Base-by-base conservation (phyloP, 2,329 filamentous ascomycete genomes). In the Trichoderma guizhouense region DNA sequence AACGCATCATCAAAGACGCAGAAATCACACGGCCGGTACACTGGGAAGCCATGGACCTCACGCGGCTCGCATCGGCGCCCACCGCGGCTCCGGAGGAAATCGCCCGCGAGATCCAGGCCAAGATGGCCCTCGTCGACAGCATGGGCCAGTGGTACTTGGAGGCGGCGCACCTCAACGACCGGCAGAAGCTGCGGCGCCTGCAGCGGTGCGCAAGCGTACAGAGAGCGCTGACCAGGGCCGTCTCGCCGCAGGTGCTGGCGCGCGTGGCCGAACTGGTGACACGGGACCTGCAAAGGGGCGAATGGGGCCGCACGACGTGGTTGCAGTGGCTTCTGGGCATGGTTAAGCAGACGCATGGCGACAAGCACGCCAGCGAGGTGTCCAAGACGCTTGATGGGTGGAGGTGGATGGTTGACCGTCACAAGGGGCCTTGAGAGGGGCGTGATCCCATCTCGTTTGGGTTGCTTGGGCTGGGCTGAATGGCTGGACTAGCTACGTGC, bases 241-340 rank as follows among this genome's bases (percentile, higher is more conserved):
- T 79, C n/a, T 76, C 80, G 8, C 72, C 75, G 7, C 66, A 74
- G 21, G 74, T 77, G 11, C 72, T 84, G 21, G 73, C 73, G 57
- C 75, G 74, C 39, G 43, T 82, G n/a, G 71, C 78, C 7, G 68
- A 73, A 6, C 71, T 79, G 2, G 71, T 81, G 24, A 76, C 79
- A 4, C 74, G 78, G 11, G 82, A 84, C 71, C 75, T 84, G 5
- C 78, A 79, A 36, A 72, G 72, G 43, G 81, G 82, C 7, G 73
- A 75, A n/a, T 71, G 70, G 26, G 83, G 82, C 3, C 77, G 81
- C 18, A 78, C 74, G 7, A 47, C 71, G 14, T 78, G 81, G 11
- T 67, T 83, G 36, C 39, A 72, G 51, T 82, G 80, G 77, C 67
- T 82, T 11, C 51, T 79, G 39, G 62, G 69, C 12, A 72, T 83